Conservation (phyloP, 1,139 yeast genomes). For the Suhomyces bolitotheri region DNA sequence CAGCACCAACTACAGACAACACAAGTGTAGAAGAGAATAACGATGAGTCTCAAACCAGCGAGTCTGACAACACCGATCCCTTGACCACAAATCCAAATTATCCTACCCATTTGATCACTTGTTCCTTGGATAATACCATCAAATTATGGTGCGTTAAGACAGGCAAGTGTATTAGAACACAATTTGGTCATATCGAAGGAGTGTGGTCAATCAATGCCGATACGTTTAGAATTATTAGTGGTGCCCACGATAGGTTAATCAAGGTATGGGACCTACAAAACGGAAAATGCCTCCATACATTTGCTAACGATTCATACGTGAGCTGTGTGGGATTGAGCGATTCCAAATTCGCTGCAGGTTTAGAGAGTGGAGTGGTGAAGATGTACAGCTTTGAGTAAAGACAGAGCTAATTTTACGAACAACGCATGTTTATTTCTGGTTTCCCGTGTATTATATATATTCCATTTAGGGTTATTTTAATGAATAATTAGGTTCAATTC, state of each 20-base stretch:
- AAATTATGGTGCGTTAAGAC: slow-evolving; percentile 88
- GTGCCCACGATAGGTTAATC: slow-evolving; percentile 86
- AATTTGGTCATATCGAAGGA: slow-evolving; percentile 96
- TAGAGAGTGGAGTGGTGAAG: slow-evolving; percentile 81
- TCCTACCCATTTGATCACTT: slow-evolving; percentile 84
- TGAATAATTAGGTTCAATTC: too few relatives aligned
- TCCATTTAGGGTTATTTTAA: not conserved
- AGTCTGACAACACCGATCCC: slow-evolving; percentile 30
- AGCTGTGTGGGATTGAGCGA: slow-evolving; percentile 89
- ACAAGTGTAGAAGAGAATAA: slow-evolving; percentile 2
- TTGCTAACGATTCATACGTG: slow-evolving; percentile 73
- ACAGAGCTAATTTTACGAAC: too few relatives aligned
- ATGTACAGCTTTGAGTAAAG: slow-evolving; percentile 71
- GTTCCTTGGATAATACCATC: slow-evolving; percentile 90
- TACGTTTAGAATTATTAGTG: slow-evolving; percentile 88
- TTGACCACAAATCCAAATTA: slow-evolving; percentile 32
- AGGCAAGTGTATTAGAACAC: slow-evolving; percentile 87
- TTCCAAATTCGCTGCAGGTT: slow-evolving; percentile 85
- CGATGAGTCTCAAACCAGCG: slow-evolving; percentile 14
- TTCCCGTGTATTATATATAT: slow-evolving; percentile 1
- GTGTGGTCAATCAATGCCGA: slow-evolving; percentile 97
- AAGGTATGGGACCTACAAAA: slow-evolving; percentile 96
- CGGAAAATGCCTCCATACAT: slow-evolving; percentile 92
- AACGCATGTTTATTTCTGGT: too few relatives aligned
- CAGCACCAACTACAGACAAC: not conserved